phyloP scores from a whole-genome alignment of 108 stramenopile species.

The Licmophora abbreviata region DNA sequence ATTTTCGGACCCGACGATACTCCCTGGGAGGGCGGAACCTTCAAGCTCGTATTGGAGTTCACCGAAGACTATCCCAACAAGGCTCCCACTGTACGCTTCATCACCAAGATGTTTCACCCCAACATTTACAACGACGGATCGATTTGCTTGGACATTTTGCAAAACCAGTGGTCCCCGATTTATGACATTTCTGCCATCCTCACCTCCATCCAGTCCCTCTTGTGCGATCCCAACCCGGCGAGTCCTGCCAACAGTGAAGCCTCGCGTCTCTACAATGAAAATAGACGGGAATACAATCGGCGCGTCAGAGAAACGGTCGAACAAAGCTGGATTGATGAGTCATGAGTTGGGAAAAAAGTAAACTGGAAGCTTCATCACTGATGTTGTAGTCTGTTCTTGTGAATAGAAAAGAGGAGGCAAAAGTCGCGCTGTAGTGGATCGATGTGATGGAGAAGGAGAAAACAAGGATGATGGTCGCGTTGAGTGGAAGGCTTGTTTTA shows the following conservation, averaged over 20 bases:
- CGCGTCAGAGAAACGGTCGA: slow-evolving; percentile 98
- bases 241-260: slow-evolving; percentile 96
- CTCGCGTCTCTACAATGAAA: slow-evolving; percentile 93
- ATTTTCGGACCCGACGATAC: slow-evolving; percentile 99
- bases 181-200: slow-evolving; percentile 99
- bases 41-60: slow-evolving; percentile 95
- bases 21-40: slow-evolving; percentile 98
- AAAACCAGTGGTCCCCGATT: slow-evolving; percentile 99
- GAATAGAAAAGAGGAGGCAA: too few relatives aligned
- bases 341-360: slow-evolving; percentile 7
- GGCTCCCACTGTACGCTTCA: slow-evolving; percentile 93
- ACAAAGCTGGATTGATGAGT: slow-evolving; percentile 90
- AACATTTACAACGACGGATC: slow-evolving; percentile 99
- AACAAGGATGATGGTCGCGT: too few relatives aligned
- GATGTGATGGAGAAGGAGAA: too few relatives aligned
- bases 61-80: slow-evolving; percentile 99
- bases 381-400: neutral
- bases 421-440: too few relatives aligned
- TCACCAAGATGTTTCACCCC: slow-evolving; percentile 99
- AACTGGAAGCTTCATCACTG: neutral
- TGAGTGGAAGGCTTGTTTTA: neutral
- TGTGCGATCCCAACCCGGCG: slow-evolving; percentile 99
- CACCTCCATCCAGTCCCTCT: slow-evolving; percentile 96
- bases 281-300: slow-evolving; percentile 97
- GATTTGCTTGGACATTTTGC: slow-evolving; percentile 98